Conservation (phyloP, 148 eudicot genomes). For the Chenopodium formosanum region DNA sequence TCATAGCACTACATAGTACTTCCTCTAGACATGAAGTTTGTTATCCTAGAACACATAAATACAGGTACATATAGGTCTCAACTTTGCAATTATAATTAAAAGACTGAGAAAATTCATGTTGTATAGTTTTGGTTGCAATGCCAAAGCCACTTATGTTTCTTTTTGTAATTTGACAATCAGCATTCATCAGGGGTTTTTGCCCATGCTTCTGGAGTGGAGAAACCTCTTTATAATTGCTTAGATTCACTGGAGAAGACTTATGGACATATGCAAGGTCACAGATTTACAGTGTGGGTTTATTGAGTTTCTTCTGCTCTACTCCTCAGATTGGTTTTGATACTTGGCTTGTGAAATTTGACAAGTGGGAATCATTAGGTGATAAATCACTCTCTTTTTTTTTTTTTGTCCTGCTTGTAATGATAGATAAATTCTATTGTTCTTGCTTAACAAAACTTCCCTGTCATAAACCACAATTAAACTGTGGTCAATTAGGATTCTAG, state of each 20-base stretch:
- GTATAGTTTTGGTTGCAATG: slow-evolving; percentile 15
- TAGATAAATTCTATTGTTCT: neutral
- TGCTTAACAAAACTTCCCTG: neutral
- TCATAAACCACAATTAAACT: neutral
- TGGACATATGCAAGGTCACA: slow-evolving; percentile 44
- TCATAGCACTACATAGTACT: neutral
- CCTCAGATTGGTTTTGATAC: slow-evolving; percentile 46
- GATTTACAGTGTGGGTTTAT: slow-evolving; percentile 53
- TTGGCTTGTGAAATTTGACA: slow-evolving; percentile 59
- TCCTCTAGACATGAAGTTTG: neutral
- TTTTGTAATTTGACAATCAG: slow-evolving; percentile 23
- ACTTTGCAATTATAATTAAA: neutral
- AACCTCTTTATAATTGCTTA: slow-evolving; percentile 37
- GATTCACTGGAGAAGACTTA: slow-evolving; percentile 32
- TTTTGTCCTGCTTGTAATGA: neutral
- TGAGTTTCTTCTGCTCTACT: slow-evolving; percentile 36
- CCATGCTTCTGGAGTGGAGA: slow-evolving; percentile 53
- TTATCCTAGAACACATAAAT: neutral
- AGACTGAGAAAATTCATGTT: neutral
- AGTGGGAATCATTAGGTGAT: slow-evolving; percentile 57
- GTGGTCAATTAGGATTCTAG: neutral
- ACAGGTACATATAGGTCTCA: neutral
- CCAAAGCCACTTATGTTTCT: slow-evolving; percentile 1
- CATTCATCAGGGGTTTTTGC: slow-evolving; percentile 44
- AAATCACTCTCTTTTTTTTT: neutral